Evolutionary conservation across 2,329 filamentous ascomycete genomes (phyloP), one percentile per base, ranked within the genome.

Genomic region (Aspergillus novoparasiticus): DNA sequence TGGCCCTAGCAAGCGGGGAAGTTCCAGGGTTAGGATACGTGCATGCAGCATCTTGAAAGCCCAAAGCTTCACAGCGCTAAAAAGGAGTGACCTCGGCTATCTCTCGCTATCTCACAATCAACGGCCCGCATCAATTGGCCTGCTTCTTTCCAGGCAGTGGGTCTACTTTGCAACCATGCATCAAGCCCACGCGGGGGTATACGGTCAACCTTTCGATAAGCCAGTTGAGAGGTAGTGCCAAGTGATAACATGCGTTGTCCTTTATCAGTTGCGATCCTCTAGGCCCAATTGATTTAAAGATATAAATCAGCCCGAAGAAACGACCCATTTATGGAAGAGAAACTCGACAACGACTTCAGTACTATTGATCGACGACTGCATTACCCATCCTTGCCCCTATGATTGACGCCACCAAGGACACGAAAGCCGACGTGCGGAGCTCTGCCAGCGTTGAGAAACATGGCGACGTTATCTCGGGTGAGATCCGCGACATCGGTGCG

Each of bases 401-500:
- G 67, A 21, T 61, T 9, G 63, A 66, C 36, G 11, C 28, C 5
- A 36, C 30, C 16, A 72, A 70, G 56, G 60, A 72, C 5, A 23
- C 57, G 21, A 68, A 72, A 56, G 55, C 59, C 45, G 65, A 70
- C 5, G 57, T 57, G 10, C 55, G 39, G 36, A 43, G 57, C 51
- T 51, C 60, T 14, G 36, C 62, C 54, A 62, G 57, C 26, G 57
- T 63, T 58, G 70, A 70, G 62, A 72, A 71, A 30, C 51, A 53
- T n/a, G 59, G 61, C 43, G 66, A 68, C 51, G 46, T 72, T 36
- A 61, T 54, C 16, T 51, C 70, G 28, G 72, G 69, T n/a, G 68
- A 68, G 30, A 62, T 69, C 41, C 64, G 66, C 39, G 80, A 83
- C 66, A 82, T 83, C 39, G 80, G 76, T 30, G 80, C 79, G 6